Percentiles rank a stretch among this genome's conserved stretches.
These are phyloP conservation scores for Nakazawaea wyomingensis DNA, from an alignment of 805 yeast species.

Conservation along the genomic window DNA sequence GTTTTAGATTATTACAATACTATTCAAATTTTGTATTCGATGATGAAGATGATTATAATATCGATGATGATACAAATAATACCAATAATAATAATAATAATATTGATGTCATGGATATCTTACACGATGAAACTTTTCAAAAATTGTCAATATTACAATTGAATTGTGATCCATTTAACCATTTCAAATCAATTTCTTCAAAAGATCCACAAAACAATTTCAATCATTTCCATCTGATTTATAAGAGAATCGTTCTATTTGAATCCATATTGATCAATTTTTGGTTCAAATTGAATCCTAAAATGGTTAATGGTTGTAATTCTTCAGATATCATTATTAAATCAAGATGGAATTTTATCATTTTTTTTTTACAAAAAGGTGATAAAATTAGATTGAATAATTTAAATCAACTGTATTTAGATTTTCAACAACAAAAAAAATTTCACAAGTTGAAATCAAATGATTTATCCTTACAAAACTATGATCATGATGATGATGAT, in stretches of 20 bases:
- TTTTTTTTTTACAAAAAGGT: background rate
- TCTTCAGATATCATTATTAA: no score
- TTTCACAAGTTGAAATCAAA: no score
- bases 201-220: background rate
- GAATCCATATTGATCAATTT: constrained; percentile 1
- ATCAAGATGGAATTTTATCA: background rate
- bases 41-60: background rate
- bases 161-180: constrained; percentile 1
- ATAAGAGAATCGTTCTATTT: background rate
- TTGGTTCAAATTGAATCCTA: constrained; percentile 7
- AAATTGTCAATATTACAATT: background rate
- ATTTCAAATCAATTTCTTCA: background rate
- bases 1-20: background rate
- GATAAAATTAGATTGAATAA: background rate
- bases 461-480: no score
- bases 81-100: background rate
- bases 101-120: background rate
- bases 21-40: background rate
- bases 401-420: no score
- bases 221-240: background rate
- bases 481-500: no score
- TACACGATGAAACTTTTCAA: constrained; percentile 1
- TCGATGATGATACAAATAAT: no score
- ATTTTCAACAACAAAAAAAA: no score
- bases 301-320: background rate